These are phyloP conservation scores for Lumnitzera littorea DNA, from an alignment of 345 rosid species.

Conservation along the genomic window DNA sequence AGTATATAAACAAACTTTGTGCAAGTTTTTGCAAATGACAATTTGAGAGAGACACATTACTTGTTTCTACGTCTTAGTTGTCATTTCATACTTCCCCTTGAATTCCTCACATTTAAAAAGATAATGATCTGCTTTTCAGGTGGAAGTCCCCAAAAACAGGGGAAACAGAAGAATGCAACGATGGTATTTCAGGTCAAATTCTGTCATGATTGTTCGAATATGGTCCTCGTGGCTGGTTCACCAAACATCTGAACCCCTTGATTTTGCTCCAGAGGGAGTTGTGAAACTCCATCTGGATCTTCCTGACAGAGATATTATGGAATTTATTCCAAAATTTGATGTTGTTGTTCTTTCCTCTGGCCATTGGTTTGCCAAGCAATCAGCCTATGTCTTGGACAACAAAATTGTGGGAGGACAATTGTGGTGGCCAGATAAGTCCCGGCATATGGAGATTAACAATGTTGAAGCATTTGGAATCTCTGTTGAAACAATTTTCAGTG, in stretches of 20 bases:
- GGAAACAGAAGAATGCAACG: conserved; percentile 90
- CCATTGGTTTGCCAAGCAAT: conserved; percentile 98
- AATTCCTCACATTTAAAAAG: neutral
- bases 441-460: conserved; percentile 65
- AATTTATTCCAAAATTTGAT: conserved; percentile 55
- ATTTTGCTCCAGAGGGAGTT: conserved; percentile 68
- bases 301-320: conserved; percentile 69
- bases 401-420: conserved; percentile 90
- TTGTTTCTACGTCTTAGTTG: too few species aligned
- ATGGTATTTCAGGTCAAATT: conserved; percentile 63
- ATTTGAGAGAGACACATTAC: too few species aligned
- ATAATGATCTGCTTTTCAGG: conserved; percentile 37
- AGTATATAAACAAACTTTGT: too few species aligned
- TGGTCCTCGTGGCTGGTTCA: conserved; percentile 99
- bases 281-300: conserved; percentile 82
- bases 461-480: conserved; percentile 86
- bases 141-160: conserved; percentile 79
- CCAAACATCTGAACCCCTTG: conserved; percentile 48
- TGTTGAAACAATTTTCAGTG: conserved; percentile 64
- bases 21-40: too few species aligned
- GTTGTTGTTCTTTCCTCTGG: conserved; percentile 87
- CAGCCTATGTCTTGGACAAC: conserved; percentile 69
- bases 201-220: conserved; percentile 66
- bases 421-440: conserved; percentile 86
- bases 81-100: neutral